These are phyloP conservation scores for Groenewaldozyma salmanticensis DNA, from an alignment of 805 yeast genomes.

Conservation along the genomic window DNA sequence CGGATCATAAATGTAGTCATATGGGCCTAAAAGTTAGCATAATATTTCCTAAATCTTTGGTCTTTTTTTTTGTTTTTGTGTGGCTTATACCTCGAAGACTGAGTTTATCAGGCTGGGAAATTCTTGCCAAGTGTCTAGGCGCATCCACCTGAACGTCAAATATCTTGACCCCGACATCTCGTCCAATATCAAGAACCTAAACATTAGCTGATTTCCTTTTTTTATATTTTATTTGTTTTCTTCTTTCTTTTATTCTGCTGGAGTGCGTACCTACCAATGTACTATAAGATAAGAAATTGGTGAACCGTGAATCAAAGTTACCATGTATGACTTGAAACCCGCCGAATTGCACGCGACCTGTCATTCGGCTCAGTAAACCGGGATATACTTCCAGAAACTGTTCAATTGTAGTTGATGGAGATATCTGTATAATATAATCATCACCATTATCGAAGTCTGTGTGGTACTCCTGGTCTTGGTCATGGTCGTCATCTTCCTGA, in stretches of 20 bases:
- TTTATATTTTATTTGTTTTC: neutral
- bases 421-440: slow-evolving; percentile 15
- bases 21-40: slow-evolving; percentile 32
- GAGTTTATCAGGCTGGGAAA: slow-evolving; percentile 20
- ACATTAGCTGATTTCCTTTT: neutral
- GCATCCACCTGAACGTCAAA: slow-evolving; percentile 40
- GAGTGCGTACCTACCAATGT: slow-evolving; percentile 9
- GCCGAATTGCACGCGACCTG: slow-evolving; percentile 14
- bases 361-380: slow-evolving; percentile 8
- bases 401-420: slow-evolving; percentile 13
- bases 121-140: slow-evolving; percentile 38
- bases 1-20: slow-evolving; percentile 23
- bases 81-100: slow-evolving; percentile 7
- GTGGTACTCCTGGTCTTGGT: no score
- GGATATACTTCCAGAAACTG: slow-evolving; percentile 16
- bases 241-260: neutral
- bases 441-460: slow-evolving; percentile 5
- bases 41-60: neutral
- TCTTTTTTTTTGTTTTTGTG: neutral
- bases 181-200: slow-evolving; percentile 52
- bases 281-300: slow-evolving; percentile 12
- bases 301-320: slow-evolving; percentile 12
- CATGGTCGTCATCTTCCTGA: no score
- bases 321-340: slow-evolving; percentile 18
- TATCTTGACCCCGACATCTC: slow-evolving; percentile 55